Conservation (phyloP, 192 early-diverging fungal genomes). For the Geosiphon pyriformis region DNA sequence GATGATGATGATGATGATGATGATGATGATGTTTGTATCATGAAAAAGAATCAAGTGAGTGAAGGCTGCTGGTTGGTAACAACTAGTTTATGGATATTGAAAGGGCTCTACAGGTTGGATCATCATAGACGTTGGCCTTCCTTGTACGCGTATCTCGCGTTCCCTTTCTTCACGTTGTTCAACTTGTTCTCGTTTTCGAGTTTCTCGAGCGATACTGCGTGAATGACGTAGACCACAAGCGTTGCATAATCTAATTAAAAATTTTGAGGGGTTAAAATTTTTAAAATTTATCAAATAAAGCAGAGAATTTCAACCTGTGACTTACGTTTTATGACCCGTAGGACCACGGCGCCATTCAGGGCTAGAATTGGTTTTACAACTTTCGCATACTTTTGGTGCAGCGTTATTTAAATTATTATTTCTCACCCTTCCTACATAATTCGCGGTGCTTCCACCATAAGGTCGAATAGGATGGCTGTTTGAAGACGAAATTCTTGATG, state of each 20-base stretch:
- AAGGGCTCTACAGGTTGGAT: too few relatives aligned
- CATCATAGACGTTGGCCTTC: background rate
- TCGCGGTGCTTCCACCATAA: too few relatives aligned
- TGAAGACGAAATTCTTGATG: constrained; percentile 13
- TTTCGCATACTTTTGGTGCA: constrained; percentile 37
- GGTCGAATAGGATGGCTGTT: too few relatives aligned
- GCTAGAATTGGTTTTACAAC: constrained; percentile 45
- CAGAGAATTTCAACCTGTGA: too few relatives aligned
- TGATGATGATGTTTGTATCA: too few relatives aligned
- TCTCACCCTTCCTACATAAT: background rate
- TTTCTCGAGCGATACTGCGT: constrained; percentile 36
- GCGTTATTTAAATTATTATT: background rate
- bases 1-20: too few relatives aligned
- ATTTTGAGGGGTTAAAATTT: background rate
- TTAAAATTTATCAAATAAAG: background rate
- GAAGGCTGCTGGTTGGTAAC: too few relatives aligned
- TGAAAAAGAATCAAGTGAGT: too few relatives aligned
- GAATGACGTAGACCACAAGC: constrained; percentile 52
- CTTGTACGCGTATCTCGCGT: constrained; percentile 5
- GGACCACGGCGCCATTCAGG: constrained; percentile 54
- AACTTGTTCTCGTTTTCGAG: constrained; percentile 28
- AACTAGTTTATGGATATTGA: too few relatives aligned
- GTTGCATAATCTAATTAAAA: constrained; percentile 42
- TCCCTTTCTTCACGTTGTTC: constrained; percentile 21
- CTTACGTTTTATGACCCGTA: constrained; percentile 50